Percentiles rank a stretch among this genome's conserved stretches.
Conservation (phyloP, 2,329 filamentous ascomycete genomes). For the Colletotrichum neosansevieriae region DNA sequence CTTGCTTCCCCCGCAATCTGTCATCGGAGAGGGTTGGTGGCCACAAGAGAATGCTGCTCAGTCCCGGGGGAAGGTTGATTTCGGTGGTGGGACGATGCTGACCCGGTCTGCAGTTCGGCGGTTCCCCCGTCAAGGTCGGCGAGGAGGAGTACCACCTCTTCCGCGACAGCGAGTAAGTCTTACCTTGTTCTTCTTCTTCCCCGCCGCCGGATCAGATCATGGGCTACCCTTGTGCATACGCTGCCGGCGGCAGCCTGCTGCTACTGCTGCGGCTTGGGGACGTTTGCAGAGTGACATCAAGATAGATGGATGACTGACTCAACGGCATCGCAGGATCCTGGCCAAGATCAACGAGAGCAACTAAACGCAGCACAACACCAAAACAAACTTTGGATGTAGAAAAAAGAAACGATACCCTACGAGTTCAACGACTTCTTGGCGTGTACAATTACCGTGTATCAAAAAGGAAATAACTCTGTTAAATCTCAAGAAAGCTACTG, state of each 20-base stretch:
- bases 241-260: neutral
- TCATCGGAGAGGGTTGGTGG: neutral
- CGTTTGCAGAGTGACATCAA: neutral
- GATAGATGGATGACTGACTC: constrained; percentile 24
- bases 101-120: constrained; percentile 77
- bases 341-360: constrained; percentile 96
- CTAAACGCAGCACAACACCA: no score
- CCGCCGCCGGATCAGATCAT: neutral
- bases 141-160: constrained; percentile 97
- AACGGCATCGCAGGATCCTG: constrained; percentile 74
- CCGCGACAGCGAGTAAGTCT: constrained; percentile 95
- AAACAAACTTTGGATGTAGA: neutral
- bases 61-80: neutral
- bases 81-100: neutral
- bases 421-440: constrained; percentile 38
- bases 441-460: constrained; percentile 48
- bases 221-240: neutral
- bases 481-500: neutral
- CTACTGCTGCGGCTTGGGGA: neutral
- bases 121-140: constrained; percentile 95
- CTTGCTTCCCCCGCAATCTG: neutral
- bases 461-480: constrained; percentile 41
- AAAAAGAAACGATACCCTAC: constrained; percentile 45
- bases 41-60: neutral
- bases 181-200: neutral